Percentiles rank a stretch among this genome's conserved stretches.
phyloP scores from a whole-genome alignment of 805 yeast species.

The Hanseniaspora occidentalis region DNA sequence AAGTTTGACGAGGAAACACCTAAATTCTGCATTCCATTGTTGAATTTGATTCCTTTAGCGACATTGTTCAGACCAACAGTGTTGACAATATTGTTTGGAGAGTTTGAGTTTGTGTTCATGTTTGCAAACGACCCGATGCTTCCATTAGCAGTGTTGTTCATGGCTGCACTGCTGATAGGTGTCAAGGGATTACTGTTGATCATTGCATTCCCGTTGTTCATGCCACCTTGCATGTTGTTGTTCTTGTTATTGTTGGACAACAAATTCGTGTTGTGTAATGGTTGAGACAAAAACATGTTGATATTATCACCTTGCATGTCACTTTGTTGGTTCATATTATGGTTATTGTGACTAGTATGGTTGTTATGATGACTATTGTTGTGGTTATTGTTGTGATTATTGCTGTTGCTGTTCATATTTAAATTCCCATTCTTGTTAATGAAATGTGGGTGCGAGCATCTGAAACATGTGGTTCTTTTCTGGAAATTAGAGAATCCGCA shows the following conservation, averaged over 20 bases:
- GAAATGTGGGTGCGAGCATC: constrained; percentile 77
- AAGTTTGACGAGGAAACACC: neutral
- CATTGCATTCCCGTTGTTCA: no score
- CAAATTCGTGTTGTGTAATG: neutral
- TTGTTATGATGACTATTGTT: constrained; percentile 5
- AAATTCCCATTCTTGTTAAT: constrained; percentile 4
- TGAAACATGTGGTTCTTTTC: constrained; percentile 84
- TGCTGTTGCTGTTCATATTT: constrained; percentile 10
- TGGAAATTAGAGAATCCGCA: constrained; percentile 94
- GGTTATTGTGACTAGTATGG: constrained; percentile 8
- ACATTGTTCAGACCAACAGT: no score
- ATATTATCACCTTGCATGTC: neutral
- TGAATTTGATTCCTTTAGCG: no score
- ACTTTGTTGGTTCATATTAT: constrained; percentile 4
- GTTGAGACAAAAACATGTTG: neutral
- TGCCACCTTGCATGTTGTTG: no score
- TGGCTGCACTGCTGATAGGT: neutral
- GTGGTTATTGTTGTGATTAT: constrained; percentile 10
- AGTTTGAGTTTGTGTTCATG: no score
- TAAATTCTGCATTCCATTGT: no score
- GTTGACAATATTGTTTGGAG: no score
- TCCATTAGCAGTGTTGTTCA: no score
- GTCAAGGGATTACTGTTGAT: neutral
- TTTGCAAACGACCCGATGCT: no score
- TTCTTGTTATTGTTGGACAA: neutral